Evolutionary conservation across 1,284 basidiomycete species (phyloP), one percentile per base, ranked within the genome.

Genomic region (Ceratorhiza oryzae-sativae): DNA sequence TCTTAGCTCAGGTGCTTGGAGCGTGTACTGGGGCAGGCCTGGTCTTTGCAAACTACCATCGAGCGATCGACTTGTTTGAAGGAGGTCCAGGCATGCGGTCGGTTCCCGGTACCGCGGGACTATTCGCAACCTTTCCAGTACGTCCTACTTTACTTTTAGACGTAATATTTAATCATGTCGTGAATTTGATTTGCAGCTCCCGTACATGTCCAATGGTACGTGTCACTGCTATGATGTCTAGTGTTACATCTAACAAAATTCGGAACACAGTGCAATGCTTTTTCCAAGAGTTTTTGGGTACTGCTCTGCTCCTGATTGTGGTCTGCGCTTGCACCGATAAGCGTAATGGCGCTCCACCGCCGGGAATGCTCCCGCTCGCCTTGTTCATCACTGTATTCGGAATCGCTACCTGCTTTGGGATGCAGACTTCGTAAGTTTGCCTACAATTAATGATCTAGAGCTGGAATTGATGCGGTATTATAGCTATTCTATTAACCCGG

Each of bases 41-140:
- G 27, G 81, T 90, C 18, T 94, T 93, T 77, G 89, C 84, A 6
- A 90, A 90, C 79, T 94, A 93, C 77, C 86, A 87, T 76, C 87
- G 89, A 3, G 53, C 89, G 42, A 90, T 94, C 77, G 84, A 88
- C 77, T 78, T 88, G 53, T 84, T 86, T 74, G 90, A 93, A 79
- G 90, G 90, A 27, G 87, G 87, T 3, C 32, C 53, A 2, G 72
- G 79, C 1, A 79, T 81, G 18, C 79, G 91, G n/a, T 92, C 90
- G 10, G 84, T 90, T 25, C 78, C 77, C 2, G 82, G 83, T 25
- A 91, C 91, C 0, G 91, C 88, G 79, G 83, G n/a, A 79, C 92
- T 27, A 18, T 93, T 94, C 76, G 84, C 85, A 5, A 91, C 91
- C 0, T 90, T 88, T 76, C 84, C 89, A 51, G 90, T 90, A 36